These are phyloP conservation scores for Cystofilobasidium capitatum DNA, from an alignment of 768 basidiomycete genomes.

Conservation along the genomic window DNA sequence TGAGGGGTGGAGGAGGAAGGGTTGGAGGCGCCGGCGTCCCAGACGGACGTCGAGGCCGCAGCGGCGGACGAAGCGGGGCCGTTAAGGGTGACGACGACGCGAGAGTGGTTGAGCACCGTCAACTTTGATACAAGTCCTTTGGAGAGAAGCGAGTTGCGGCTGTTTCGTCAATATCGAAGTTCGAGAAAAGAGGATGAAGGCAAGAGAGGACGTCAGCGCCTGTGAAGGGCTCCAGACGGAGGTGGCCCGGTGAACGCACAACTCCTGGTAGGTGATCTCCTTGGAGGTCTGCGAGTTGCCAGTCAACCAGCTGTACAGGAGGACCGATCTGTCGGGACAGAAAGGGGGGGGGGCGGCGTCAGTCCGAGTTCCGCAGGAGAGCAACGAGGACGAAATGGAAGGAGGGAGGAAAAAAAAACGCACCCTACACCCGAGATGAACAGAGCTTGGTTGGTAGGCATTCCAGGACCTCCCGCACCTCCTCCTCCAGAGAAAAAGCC, in stretches of 20 bases:
- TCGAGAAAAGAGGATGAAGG: not conserved
- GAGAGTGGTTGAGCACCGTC: conserved; percentile 19
- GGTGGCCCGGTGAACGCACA: conserved; percentile 40
- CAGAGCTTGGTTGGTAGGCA: not conserved
- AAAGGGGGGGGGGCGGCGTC: not conserved
- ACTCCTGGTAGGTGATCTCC: conserved; percentile 99
- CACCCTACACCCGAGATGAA: conserved; percentile 5
- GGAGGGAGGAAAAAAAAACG: not conserved
- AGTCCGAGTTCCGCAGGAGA: not conserved
- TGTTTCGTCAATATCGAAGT: too few relatives aligned
- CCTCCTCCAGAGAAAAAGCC: conserved; percentile 4
- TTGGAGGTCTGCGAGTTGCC: conserved; percentile 40
- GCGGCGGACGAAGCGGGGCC: conserved; percentile 12
- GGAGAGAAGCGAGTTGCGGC: conserved; percentile 85
- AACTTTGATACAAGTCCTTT: conserved; percentile 46
- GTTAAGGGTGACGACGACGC: conserved; percentile 15
- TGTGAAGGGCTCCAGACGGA: not conserved
- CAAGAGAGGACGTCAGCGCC: not conserved
- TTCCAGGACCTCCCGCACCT: not conserved
- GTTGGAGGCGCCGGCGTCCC: conserved; percentile 41
- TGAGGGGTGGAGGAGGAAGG: conserved; percentile 27
- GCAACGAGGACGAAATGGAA: not conserved
- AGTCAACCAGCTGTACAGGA: conserved; percentile 3
- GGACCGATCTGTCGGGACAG: conserved; percentile 1
- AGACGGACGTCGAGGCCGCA: conserved; percentile 32